These are phyloP conservation scores for Puccinia polysora DNA, from an alignment of 1,284 basidiomycete species.

Conservation along the genomic window DNA sequence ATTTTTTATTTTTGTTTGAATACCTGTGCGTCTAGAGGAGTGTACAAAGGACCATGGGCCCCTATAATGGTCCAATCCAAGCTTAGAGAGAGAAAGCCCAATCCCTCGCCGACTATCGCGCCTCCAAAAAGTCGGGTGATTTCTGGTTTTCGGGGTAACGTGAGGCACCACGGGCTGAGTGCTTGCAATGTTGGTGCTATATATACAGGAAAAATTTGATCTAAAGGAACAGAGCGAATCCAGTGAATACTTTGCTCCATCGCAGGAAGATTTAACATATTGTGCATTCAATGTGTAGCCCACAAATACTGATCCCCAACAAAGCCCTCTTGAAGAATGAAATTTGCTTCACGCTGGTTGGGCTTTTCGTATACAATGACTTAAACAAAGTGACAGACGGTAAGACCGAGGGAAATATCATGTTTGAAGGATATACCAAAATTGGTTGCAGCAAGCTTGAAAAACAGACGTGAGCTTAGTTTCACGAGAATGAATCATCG, in stretches of 20 bases:
- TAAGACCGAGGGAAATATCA: conserved; percentile 29
- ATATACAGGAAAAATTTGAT: conserved; percentile 36
- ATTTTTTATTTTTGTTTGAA: no score
- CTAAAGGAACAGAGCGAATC: neutral
- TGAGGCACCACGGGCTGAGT: conserved; percentile 39
- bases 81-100: conserved; percentile 32
- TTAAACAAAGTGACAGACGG: conserved; percentile 34
- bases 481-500: neutral
- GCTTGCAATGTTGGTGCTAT: conserved; percentile 41
- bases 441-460: conserved; percentile 30
- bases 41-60: conserved; percentile 35
- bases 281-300: neutral
- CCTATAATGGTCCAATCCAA: conserved; percentile 37
- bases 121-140: conserved; percentile 35
- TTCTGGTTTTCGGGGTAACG: conserved; percentile 13
- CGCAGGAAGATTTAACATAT: neutral
- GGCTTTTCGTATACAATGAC: conserved; percentile 19
- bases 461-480: neutral
- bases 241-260: neutral
- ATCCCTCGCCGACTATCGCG: conserved; percentile 22
- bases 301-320: conserved; percentile 19
- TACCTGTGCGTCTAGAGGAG: conserved; percentile 40
- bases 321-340: conserved; percentile 40
- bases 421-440: conserved; percentile 33
- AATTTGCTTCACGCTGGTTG: conserved; percentile 10